Conservation (phyloP, 2,329 filamentous ascomycete species). For the Colletotrichum somersetense region DNA sequence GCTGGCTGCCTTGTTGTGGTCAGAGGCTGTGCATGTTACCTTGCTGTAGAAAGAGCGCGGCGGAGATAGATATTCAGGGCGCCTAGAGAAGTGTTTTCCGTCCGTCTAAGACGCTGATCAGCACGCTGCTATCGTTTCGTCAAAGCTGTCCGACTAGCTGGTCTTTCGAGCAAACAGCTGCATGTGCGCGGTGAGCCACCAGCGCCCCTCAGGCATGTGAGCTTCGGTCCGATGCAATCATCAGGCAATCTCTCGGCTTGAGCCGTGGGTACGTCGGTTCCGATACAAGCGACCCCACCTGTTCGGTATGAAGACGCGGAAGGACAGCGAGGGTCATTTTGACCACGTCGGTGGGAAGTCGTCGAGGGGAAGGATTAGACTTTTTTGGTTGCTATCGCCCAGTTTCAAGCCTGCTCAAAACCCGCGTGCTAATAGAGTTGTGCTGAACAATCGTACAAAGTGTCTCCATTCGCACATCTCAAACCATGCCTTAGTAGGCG, state of each 20-base stretch:
- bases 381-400: background rate
- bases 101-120: background rate
- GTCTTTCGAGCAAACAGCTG: background rate
- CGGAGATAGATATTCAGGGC: background rate
- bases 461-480: constrained; percentile 13
- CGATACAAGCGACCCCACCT: constrained; percentile 20
- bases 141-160: background rate
- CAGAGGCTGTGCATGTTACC: background rate
- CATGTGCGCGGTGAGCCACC: constrained; percentile 2
- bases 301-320: constrained; percentile 29
- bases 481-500: constrained; percentile 16
- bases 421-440: constrained; percentile 19
- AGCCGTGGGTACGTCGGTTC: background rate
- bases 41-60: background rate
- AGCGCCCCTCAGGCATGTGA: constrained; percentile 10
- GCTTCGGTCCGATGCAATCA: constrained; percentile 27
- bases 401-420: constrained; percentile 35
- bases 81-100: background rate
- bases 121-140: background rate
- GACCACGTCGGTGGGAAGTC: background rate
- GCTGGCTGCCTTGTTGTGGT: constrained; percentile 5
- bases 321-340: background rate
- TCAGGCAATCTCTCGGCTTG: constrained; percentile 18
- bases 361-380: constrained; percentile 12
- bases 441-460: constrained; percentile 13